Conservation (phyloP, 1,139 yeast genomes). For the Geotrichum candidum region DNA sequence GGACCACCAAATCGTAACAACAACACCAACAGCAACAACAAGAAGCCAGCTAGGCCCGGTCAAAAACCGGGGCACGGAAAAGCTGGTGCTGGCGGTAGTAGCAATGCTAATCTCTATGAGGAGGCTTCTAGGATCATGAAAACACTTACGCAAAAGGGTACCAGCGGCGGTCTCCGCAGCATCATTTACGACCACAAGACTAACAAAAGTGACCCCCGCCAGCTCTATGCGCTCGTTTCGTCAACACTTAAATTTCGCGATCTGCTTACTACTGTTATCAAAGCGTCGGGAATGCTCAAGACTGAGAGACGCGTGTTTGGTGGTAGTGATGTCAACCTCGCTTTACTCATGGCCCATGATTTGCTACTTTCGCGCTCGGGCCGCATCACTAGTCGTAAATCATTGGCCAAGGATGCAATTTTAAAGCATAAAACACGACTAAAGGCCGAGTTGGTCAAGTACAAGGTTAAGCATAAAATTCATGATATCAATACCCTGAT, state of each 20-base stretch:
- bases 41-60: background rate
- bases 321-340: conserved; percentile 43
- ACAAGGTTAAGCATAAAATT: conserved; percentile 64
- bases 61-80: background rate
- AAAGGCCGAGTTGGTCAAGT: conserved; percentile 71
- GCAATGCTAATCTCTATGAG: conserved; percentile 28
- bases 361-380: conserved; percentile 68
- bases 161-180: conserved; percentile 57
- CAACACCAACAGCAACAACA: background rate
- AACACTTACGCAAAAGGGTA: conserved; percentile 31
- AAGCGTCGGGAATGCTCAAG: conserved; percentile 54
- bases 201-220: conserved; percentile 58
- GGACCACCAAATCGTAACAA: background rate
- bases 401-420: conserved; percentile 76
- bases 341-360: conserved; percentile 72
- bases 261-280: conserved; percentile 54
- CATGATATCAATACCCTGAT: conserved; percentile 44
- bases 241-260: conserved; percentile 69
- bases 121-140: conserved; percentile 39
- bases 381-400: conserved; percentile 84
- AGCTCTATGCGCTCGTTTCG: conserved; percentile 73
- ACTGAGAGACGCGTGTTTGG: conserved; percentile 41
- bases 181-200: conserved; percentile 45
- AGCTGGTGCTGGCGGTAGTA: background rate
- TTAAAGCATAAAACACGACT: conserved; percentile 72